Evolutionary conservation across 1,284 basidiomycete species (phyloP).

Genomic region (Porogramme epimiltina): DNA sequence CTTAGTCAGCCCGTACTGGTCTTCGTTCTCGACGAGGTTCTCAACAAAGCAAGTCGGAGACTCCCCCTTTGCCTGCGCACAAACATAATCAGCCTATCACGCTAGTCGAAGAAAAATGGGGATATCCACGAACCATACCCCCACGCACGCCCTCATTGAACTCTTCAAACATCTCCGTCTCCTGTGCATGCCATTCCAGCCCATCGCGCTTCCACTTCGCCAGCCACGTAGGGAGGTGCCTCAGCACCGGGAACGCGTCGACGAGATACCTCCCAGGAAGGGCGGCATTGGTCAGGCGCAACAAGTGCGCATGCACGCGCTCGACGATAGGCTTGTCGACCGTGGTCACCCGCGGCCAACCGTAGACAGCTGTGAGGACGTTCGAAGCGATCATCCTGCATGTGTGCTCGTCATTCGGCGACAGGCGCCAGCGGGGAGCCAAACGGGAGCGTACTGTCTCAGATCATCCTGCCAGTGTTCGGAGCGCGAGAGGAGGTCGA

Average conservation of each 20-base stretch:
- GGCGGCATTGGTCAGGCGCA: slow-evolving; percentile 23
- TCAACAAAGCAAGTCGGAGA: neutral
- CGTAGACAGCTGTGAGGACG: slow-evolving; percentile 1
- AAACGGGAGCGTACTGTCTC: neutral
- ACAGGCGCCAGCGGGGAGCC: neutral
- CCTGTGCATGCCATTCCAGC: slow-evolving; percentile 1
- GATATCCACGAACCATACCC: neutral
- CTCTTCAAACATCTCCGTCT: slow-evolving; percentile 7
- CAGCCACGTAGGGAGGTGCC: slow-evolving; percentile 4
- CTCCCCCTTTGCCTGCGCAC: neutral
- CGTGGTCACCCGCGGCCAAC: neutral
- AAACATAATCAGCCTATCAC: neutral
- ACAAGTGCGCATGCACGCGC: slow-evolving; percentile 17
- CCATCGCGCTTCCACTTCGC: slow-evolving; percentile 11
- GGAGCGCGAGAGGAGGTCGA: neutral
- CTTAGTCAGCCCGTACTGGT: neutral
- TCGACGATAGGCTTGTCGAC: slow-evolving; percentile 10
- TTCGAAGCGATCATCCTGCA: neutral
- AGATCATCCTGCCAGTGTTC: neutral
- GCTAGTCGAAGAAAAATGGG: too few species aligned
- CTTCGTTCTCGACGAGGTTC: neutral
- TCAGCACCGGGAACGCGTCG: slow-evolving; percentile 13
- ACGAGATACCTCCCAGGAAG: slow-evolving; percentile 14
- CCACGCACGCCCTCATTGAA: slow-evolving; percentile 2
- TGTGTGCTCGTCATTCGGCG: too few species aligned